Base-by-base conservation (phyloP, 169 alveolate species). In the Perkinsus olseni region DNA sequence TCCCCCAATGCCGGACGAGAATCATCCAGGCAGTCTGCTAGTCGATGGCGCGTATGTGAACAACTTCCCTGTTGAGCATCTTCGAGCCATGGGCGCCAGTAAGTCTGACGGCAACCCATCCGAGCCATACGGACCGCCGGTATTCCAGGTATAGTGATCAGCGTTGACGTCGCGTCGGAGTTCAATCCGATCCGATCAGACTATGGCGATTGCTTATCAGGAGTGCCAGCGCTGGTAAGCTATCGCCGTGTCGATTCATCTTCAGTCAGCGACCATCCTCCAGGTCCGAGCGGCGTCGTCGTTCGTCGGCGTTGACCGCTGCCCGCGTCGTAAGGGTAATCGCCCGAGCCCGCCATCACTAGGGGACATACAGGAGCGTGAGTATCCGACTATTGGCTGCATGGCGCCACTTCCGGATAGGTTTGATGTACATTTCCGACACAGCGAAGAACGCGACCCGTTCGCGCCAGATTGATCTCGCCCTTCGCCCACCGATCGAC, bases 401-500 rank as follows among this genome's bases (percentile, higher is more conserved):
- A 3, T n/a, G n/a, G n/a, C n/a, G n/a, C 11, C 21, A 40, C 21
- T 40, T 40, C 11, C 34, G 8, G 1, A 1, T 24, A 62, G 82
- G 82, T 62, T 24, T 62, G 31, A 62, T 62, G 82, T 62, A 62
- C 82, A 62, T 62, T 24, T 62, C 82, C 8, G 82, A 62, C 17
- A 62, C 37, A 4, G 82, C 82, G 37, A 62, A 62, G 82, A 62
- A 62, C 31, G 82, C 28, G 1, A 28, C 31, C 31, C 82, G 82
- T 13, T 24, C 31, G 1, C 82, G 82, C 31, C 82, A 62, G 34
- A 62, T 91, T 0, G 93, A 91, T n/a, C 93, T 91, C 39, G n/a
- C 38, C n/a, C 74, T 91, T 31, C 93, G 93, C 20, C 93, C 93
- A 38, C 93, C 93, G 74, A 91, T 91, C n/a, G 93, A 91, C 74